Evolutionary conservation across 345 rosid genomes (phyloP).

Genomic region (Durio zibethinus): DNA sequence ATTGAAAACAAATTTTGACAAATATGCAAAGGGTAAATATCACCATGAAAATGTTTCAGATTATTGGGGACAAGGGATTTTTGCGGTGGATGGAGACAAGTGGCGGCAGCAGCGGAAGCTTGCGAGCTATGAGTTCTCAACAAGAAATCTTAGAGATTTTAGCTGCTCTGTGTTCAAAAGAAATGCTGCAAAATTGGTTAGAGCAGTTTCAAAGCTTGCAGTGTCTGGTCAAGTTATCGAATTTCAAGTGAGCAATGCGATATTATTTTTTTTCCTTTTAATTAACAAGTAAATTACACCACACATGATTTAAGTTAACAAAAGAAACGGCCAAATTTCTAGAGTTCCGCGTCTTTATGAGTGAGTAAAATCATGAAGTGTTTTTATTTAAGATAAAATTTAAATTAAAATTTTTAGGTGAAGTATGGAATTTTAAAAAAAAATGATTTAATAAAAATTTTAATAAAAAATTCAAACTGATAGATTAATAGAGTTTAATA

Average conservation of each 20-base stretch:
- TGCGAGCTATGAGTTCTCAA: conserved; percentile 67
- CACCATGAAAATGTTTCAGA: conserved; percentile 30
- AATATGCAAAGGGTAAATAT: conserved; percentile 44
- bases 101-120: conserved; percentile 90
- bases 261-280: too few species aligned
- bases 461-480: too few species aligned
- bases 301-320: too few species aligned
- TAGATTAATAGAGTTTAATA: too few species aligned
- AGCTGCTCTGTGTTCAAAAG: conserved; percentile 61
- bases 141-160: conserved; percentile 60
- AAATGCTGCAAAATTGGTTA: conserved; percentile 47
- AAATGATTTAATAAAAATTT: too few species aligned
- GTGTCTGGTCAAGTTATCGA: conserved; percentile 40
- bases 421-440: too few species aligned
- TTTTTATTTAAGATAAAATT: too few species aligned
- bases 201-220: conserved; percentile 29
- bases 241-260: conserved; percentile 48
- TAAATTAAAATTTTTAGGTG: too few species aligned
- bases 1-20: conserved; percentile 49
- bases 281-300: too few species aligned
- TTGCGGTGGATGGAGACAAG: conserved; percentile 66
- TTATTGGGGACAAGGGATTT: conserved; percentile 73
- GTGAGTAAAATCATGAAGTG: too few species aligned
- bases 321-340: too few species aligned
- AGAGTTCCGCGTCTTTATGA: too few species aligned